Percentiles rank a stretch among this genome's conserved stretches.
These are phyloP conservation scores for Allium cepa DNA, from an alignment of 106 monocot species.

Conservation along the genomic window DNA sequence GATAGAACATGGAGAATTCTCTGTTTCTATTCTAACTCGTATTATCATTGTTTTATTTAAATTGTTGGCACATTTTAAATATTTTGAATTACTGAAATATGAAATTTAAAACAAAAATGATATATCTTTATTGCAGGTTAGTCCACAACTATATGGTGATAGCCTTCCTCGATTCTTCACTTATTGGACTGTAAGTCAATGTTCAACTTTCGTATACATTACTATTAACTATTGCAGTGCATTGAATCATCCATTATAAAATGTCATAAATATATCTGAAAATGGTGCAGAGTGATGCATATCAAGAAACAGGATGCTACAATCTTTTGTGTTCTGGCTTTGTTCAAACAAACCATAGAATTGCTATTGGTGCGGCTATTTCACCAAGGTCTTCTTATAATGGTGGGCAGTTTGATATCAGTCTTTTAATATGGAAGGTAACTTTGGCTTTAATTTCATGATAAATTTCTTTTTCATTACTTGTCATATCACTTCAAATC, in stretches of 20 bases:
- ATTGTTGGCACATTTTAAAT: too few relatives aligned
- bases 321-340: slow-evolving; percentile 87
- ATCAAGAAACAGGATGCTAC: slow-evolving; percentile 83
- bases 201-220: not conserved
- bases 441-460: not conserved
- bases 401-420: slow-evolving; percentile 74
- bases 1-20: too few relatives aligned
- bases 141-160: slow-evolving; percentile 86
- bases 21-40: not conserved
- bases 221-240: not conserved
- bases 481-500: too few relatives aligned
- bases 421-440: slow-evolving; percentile 82
- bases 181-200: slow-evolving; percentile 80
- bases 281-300: slow-evolving; percentile 62
- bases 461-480: too few relatives aligned
- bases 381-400: slow-evolving; percentile 49
- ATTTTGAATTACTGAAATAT: too few relatives aligned
- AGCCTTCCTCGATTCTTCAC: slow-evolving; percentile 87
- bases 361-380: slow-evolving; percentile 83
- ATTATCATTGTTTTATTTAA: not conserved
- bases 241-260: not conserved
- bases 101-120: too few relatives aligned
- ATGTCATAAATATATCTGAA: not conserved
- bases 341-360: slow-evolving; percentile 63
- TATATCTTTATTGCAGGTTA: slow-evolving; percentile 45